phyloP scores from a whole-genome alignment of 495 filamentous ascomycete genomes.

The Penicillium crystallinum region DNA sequence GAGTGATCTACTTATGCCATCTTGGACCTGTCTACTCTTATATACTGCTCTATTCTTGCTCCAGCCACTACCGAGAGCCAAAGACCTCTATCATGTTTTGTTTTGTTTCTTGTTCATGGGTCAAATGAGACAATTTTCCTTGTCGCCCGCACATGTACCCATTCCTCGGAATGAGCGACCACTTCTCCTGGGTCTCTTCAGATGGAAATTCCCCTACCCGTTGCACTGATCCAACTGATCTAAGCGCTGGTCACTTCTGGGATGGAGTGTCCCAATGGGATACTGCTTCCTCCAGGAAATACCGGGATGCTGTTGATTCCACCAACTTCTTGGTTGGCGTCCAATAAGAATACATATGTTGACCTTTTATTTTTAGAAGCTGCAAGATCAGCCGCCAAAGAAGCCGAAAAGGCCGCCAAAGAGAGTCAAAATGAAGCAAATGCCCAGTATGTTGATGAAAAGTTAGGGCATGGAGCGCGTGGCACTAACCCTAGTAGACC shows the following conservation, averaged over 20 bases:
- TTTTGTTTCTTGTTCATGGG: background rate
- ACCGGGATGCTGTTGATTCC: background rate
- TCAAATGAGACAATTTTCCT: background rate
- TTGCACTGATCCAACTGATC: background rate
- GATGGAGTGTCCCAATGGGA: background rate
- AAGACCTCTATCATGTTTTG: background rate
- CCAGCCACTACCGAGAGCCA: too few species aligned
- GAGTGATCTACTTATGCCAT: background rate
- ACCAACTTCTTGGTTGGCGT: background rate
- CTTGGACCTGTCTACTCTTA: background rate
- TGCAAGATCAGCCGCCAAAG: too few species aligned
- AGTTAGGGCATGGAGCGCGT: slow-evolving; percentile 18
- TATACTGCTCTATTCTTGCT: too few species aligned
- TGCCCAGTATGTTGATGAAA: slow-evolving; percentile 1
- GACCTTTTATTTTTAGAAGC: background rate
- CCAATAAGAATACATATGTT: background rate
- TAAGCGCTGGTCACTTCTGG: background rate
- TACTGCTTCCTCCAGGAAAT: background rate
- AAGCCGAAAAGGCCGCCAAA: background rate
- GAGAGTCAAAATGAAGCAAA: background rate
- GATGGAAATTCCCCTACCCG: background rate
- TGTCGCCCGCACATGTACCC: too few species aligned
- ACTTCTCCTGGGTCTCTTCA: background rate
- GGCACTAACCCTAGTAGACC: slow-evolving; percentile 24
- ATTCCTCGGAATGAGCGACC: background rate